Base-by-base conservation (phyloP, 2,329 filamentous ascomycete genomes). In the Apiospora saccharicola region DNA sequence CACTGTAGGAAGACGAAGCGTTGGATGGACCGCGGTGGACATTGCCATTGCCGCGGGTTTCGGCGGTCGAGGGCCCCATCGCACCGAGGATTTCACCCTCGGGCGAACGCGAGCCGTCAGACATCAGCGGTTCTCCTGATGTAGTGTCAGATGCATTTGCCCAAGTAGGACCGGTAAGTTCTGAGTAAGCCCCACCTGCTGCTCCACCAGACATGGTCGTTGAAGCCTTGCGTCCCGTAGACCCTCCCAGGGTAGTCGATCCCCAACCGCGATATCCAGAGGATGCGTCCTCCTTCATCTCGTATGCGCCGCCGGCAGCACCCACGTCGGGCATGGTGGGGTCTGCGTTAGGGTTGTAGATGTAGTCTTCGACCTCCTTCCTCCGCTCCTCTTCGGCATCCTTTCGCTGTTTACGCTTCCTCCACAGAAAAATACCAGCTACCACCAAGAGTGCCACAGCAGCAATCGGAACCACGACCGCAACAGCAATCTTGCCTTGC, bases 281-380 rank as follows among this genome's bases (percentile, higher is more conserved):
- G 71, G 87, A 88, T 72, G 89, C 88, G 75, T 94, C 93, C 79
- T 98, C 94, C 72, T 90, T 88, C 92, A 95, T 95, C 81, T 96
- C 91, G 77, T 91, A 91, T 57, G 88, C 84, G 70, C 88, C 88
- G 71, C 88, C 90, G 7, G 78, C 79, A 26, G 82, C 82, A 16
- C 83, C 86, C 16, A 89, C 81, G 14, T 85, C 84, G 8, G 84
- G 89, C 16, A 98, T 86, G 0, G 93, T 94, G 0, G 95, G 94
- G 80, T 98, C 95, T 73, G 95, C 92, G 83, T 98, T 98, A n/a
- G 96, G 96, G 82, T 98, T 98, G 86, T 95, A 98, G 44, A 93
- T 92, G 81, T 98, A 98, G 80, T 98, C 96, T 81, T 98, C 96
- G 14, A 98, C 95, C 83, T 99, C 96, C 85, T 98, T 98, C 75